These are phyloP conservation scores for Chrysophaeum taylorii DNA, from an alignment of 352 stramenopile genomes.

Conservation along the genomic window DNA sequence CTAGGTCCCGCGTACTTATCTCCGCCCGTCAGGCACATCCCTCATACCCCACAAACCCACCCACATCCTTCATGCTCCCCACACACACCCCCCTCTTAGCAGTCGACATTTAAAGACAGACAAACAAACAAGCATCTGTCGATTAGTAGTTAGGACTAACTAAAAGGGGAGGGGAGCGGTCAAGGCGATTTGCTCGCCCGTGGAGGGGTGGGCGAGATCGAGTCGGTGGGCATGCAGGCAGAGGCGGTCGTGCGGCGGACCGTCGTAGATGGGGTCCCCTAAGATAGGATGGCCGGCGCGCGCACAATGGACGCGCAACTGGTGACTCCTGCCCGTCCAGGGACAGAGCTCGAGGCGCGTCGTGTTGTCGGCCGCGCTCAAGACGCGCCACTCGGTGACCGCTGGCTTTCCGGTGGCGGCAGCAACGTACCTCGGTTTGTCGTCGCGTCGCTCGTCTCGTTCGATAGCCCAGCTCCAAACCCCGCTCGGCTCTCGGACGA, in stretches of 20 bases:
- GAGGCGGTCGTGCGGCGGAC: conserved; percentile 16
- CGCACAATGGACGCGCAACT: conserved; percentile 24
- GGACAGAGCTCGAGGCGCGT: conserved; percentile 24
- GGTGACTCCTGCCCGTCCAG: conserved; percentile 26
- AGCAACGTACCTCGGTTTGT: not conserved
- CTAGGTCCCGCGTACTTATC: no score
- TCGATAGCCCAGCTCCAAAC: not conserved
- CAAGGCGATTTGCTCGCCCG: conserved; percentile 8
- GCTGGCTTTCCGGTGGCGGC: conserved; percentile 20
- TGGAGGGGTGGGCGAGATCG: conserved; percentile 20
- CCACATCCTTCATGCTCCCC: no score
- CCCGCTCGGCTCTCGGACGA: not conserved
- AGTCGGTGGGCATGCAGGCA: conserved; percentile 25
- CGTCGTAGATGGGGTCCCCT: conserved; percentile 26
- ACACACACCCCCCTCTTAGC: no score
- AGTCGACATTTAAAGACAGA: no score
- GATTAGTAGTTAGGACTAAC: no score
- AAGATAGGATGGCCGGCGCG: conserved; percentile 21
- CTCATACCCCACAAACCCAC: no score
- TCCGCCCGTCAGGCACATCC: no score
- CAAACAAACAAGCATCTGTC: no score
- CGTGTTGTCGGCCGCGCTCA: not conserved
- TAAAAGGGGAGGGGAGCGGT: not conserved
- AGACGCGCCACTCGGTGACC: conserved; percentile 19
- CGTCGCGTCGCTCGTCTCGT: not conserved